Evolutionary conservation across 2,329 filamentous ascomycete species (phyloP).

Genomic region (Penicillium sp.): DNA sequence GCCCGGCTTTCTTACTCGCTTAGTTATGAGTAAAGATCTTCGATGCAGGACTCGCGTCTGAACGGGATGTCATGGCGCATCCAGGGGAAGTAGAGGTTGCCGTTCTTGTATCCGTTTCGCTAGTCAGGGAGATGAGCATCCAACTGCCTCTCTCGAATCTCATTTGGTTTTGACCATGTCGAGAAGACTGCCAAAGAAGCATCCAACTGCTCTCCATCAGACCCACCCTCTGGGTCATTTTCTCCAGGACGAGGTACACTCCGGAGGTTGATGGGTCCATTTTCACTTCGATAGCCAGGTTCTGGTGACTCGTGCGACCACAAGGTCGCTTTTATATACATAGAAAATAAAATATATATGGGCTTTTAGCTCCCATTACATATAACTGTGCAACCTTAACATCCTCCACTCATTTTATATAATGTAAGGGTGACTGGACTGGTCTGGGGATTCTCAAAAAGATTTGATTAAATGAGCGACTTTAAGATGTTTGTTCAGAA

Average conservation of each 20-base stretch:
- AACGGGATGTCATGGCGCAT: constrained; percentile 21
- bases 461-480: too few species aligned
- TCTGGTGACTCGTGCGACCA: constrained; percentile 13
- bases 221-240: constrained; percentile 33
- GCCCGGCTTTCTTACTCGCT: constrained; percentile 2
- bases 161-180: constrained; percentile 24
- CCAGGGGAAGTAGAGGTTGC: constrained; percentile 39
- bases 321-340: constrained; percentile 10
- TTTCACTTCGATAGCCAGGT: constrained; percentile 12
- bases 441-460: too few species aligned
- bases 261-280: constrained; percentile 30
- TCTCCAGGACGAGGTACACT: constrained; percentile 12
- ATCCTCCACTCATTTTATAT: too few species aligned
- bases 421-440: too few species aligned
- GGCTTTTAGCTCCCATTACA: too few species aligned
- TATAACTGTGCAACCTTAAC: too few species aligned
- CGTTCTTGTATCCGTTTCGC: constrained; percentile 40
- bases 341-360: constrained; percentile 2
- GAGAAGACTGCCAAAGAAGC: constrained; percentile 47
- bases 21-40: background rate
- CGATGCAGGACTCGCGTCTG: constrained; percentile 3
- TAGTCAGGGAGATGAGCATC: constrained; percentile 47
- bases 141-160: constrained; percentile 46
- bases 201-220: constrained; percentile 50
- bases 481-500: too few species aligned